These are phyloP conservation scores for Rhododendron griersonianum DNA, from an alignment of 148 eudicot species.

Conservation along the genomic window DNA sequence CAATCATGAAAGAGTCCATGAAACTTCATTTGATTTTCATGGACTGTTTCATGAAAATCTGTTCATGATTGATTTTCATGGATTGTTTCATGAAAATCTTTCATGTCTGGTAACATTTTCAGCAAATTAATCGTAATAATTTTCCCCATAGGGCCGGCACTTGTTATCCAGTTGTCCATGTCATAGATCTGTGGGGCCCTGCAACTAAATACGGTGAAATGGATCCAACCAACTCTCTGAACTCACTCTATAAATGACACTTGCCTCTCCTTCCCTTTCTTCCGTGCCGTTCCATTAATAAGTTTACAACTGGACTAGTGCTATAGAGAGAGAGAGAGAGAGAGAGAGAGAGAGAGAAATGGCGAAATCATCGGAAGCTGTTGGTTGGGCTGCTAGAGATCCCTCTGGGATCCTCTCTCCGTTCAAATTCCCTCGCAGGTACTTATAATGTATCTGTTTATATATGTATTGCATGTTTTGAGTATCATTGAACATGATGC, in stretches of 20 bases:
- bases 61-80: too few relatives aligned
- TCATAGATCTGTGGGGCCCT: not conserved
- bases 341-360: conserved; percentile 6
- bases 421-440: conserved; percentile 59
- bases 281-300: not conserved
- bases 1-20: too few relatives aligned
- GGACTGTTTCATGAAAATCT: too few relatives aligned
- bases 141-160: not conserved
- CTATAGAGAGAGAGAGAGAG: not conserved
- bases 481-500: not conserved
- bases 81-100: too few relatives aligned
- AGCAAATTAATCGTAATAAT: too few relatives aligned
- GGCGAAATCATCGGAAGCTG: conserved; percentile 35
- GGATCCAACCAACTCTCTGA: not conserved
- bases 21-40: too few relatives aligned
- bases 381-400: conserved; percentile 61
- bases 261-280: not conserved
- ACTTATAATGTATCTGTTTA: not conserved
- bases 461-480: not conserved
- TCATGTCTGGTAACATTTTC: too few relatives aligned
- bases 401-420: conserved; percentile 53
- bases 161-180: not conserved
- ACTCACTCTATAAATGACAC: not conserved
- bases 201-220: not conserved
- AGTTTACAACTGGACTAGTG: not conserved